Conservation (phyloP, 768 basidiomycete species). For the Serpula lacrymans region DNA sequence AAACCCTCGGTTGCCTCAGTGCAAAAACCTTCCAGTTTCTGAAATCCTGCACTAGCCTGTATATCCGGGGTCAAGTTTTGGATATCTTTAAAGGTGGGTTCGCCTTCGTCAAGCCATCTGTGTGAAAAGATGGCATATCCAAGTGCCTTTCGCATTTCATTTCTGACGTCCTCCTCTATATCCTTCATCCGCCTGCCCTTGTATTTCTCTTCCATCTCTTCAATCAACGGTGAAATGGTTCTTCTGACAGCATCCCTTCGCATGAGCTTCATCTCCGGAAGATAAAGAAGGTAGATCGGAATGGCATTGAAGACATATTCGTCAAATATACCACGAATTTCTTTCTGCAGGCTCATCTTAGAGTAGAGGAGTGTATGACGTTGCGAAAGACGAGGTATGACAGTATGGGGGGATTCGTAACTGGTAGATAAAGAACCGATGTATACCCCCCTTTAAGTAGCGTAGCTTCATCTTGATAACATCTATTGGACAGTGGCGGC, state of each 20-base stretch:
- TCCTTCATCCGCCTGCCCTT: conserved; percentile 4
- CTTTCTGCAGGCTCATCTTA: too few relatives aligned
- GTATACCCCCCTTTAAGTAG: too few relatives aligned
- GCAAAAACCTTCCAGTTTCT: conserved; percentile 19
- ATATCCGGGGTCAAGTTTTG: too few relatives aligned
- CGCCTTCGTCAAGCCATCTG: conserved; percentile 16
- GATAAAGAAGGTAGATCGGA: conserved; percentile 22
- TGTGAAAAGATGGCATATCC: conserved; percentile 24
- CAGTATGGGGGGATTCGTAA: too few relatives aligned
- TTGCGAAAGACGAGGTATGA: too few relatives aligned
- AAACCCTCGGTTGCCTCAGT: conserved; percentile 14
- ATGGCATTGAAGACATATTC: conserved; percentile 23
- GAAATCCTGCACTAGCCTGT: conserved; percentile 8
- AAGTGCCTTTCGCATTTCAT: conserved; percentile 10
- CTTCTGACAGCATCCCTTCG: conserved; percentile 16
- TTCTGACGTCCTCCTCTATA: conserved; percentile 4
- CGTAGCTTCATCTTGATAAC: too few relatives aligned
- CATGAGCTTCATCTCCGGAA: conserved; percentile 17
- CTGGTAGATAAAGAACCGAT: too few relatives aligned
- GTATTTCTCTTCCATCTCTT: conserved; percentile 18
- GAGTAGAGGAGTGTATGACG: too few relatives aligned
- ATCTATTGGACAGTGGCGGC: too few relatives aligned
- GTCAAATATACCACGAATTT: too few relatives aligned
- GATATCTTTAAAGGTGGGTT: conserved; percentile 20
- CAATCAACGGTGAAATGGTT: conserved; percentile 15